A percentile compares a stretch with the other conserved stretches of the same genome.
These are phyloP conservation scores for Actinomortierella ambigua DNA, from an alignment of 371 early-diverging fungal genomes.

Conservation along the genomic window DNA sequence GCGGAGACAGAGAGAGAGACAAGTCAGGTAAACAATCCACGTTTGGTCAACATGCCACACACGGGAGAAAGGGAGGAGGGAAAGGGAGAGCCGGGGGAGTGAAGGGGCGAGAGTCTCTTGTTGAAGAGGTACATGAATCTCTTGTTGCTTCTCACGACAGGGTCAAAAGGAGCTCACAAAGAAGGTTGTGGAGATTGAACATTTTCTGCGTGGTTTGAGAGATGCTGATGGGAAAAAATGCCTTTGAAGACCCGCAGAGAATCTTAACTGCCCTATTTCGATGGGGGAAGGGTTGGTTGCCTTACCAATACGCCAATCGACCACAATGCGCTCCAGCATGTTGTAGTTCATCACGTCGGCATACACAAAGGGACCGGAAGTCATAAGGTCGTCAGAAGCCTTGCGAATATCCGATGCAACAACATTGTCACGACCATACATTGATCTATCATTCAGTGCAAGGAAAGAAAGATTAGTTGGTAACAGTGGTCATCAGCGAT, in stretches of 20 bases:
- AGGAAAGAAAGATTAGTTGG: background rate
- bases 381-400: slow-evolving; percentile 49
- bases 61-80: background rate
- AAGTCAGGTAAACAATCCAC: background rate
- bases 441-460: background rate
- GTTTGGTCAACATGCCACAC: background rate
- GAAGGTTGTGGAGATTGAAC: no score
- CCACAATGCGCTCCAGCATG: slow-evolving; percentile 59
- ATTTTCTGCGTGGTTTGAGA: no score
- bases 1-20: background rate
- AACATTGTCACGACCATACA: slow-evolving; percentile 58
- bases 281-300: no score
- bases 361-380: slow-evolving; percentile 60
- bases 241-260: no score
- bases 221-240: no score
- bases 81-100: background rate
- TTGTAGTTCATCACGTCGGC: slow-evolving; percentile 62
- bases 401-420: slow-evolving; percentile 63
- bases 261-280: no score
- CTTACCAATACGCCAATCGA: slow-evolving; percentile 55
- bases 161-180: no score
- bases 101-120: background rate
- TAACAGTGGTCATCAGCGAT: background rate
- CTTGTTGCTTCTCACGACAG: no score
- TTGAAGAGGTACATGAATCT: no score